Base-by-base conservation (phyloP, 371 early-diverging fungal species). In the Cokeromyces recurvatus region DNA sequence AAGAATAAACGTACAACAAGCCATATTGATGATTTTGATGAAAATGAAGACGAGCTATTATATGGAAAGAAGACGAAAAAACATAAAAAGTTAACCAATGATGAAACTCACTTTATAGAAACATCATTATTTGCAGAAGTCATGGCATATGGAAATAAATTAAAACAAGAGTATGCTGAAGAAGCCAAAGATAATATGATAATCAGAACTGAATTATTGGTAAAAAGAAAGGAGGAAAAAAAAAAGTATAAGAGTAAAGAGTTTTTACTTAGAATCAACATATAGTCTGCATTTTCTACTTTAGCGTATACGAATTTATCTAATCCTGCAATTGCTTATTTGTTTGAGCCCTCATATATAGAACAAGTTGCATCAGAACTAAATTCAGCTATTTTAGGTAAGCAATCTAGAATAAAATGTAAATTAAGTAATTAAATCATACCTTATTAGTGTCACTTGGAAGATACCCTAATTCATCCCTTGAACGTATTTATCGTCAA, bases 251-350 rank as follows among this genome's bases (percentile, higher is more conserved):
- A 9, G 35, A 9, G 14, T 34, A 35, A n/a, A 12, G 2, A 22
- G 25, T 24, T 0, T 34, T 4, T 27, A 20, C 9, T 2, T 24
- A 6, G 10, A 15, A 32, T 32, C 43, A 12, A 17, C 11, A 6
- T 10, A 15, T 40, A 69, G 67, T 54, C 65, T 32, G 50, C 67
- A 20, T 92, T 91, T 51, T 82, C 91, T 20, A 67, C 92, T 32
- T 57, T 92, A 27, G 94, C 94, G 1, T 93, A 95, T 53, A 55
- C 77, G 2, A 81, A 89, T 36, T 78, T 82, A 5, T 45, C 47
- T 11, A 50, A 70, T 29, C 74, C 78, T 48, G 75, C 82, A 27
- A 66, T 83, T 4, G 57, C 78, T 0, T 71, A 75, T 40, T 57
- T 87, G 38, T 55, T 87, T 29, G 68, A 73, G 43, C n/a, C 37